Evolutionary conservation across 2,329 filamentous ascomycete species (phyloP).

Genomic region (Alternaria brassicicola): DNA sequence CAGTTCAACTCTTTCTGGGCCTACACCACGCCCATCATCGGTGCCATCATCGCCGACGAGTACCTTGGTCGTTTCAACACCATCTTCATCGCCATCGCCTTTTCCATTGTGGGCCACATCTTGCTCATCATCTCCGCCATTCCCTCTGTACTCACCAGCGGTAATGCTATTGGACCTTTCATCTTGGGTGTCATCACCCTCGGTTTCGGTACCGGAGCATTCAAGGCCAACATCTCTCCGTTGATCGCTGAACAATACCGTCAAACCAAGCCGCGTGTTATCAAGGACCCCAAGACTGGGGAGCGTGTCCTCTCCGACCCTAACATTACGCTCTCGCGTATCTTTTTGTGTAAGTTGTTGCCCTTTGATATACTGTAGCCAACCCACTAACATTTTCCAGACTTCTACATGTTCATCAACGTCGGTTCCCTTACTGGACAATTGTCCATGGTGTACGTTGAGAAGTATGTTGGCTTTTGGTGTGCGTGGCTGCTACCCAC

Average conservation of each 20-base stretch:
- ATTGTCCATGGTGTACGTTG: slow-evolving; percentile 74
- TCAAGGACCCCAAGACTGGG: slow-evolving; percentile 60
- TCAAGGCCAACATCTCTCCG: slow-evolving; percentile 61
- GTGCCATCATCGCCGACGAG: slow-evolving; percentile 63
- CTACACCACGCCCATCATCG: slow-evolving; percentile 54
- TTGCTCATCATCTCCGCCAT: slow-evolving; percentile 61
- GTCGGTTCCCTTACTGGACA: slow-evolving; percentile 70
- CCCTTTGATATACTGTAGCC: background rate
- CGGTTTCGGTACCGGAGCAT: slow-evolving; percentile 55
- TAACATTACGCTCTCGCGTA: slow-evolving; percentile 68
- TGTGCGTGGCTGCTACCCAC: slow-evolving; percentile 72
- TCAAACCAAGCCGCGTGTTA: slow-evolving; percentile 63
- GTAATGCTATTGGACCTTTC: slow-evolving; percentile 57
- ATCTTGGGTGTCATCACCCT: slow-evolving; percentile 58
- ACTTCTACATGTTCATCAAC: slow-evolving; percentile 52
- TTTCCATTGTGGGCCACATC: slow-evolving; percentile 60
- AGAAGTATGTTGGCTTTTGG: slow-evolving; percentile 79
- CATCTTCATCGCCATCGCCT: slow-evolving; percentile 58
- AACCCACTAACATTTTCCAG: background rate
- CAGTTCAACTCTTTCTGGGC: slow-evolving; percentile 51
- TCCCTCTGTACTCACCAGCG: slow-evolving; percentile 54
- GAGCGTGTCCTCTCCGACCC: slow-evolving; percentile 75
- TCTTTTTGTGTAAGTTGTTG: slow-evolving; percentile 52
- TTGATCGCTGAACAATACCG: slow-evolving; percentile 74
- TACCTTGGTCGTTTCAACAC: slow-evolving; percentile 67